Evolutionary conservation across 495 filamentous ascomycete genomes (phyloP).

Genomic region (Pyrenula aspistea): DNA sequence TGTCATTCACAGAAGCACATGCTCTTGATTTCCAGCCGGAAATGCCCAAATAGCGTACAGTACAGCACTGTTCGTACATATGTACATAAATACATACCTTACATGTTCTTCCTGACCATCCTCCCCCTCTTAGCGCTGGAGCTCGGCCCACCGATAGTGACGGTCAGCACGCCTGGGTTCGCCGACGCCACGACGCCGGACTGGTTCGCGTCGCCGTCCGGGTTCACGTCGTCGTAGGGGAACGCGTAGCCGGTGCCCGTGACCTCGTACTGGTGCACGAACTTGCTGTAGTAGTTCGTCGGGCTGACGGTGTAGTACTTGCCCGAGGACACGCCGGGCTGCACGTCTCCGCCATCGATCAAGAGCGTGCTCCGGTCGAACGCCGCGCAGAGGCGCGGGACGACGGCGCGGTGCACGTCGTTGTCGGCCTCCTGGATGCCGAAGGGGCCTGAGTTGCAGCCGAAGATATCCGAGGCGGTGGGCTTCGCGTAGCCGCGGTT

Average conservation of each 20-base stretch:
- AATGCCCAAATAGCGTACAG: no score
- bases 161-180: slow-evolving; percentile 11
- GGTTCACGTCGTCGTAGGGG: slow-evolving; percentile 36
- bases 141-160: slow-evolving; percentile 16
- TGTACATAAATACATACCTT: no score
- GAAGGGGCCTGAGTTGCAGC: slow-evolving; percentile 36
- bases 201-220: slow-evolving; percentile 17
- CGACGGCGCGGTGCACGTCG: slow-evolving; percentile 28
- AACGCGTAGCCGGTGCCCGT: slow-evolving; percentile 33
- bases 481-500: slow-evolving; percentile 27
- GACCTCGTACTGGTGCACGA: slow-evolving; percentile 29
- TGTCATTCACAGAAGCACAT: no score
- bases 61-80: no score
- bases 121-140: no score
- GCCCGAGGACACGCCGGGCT: slow-evolving; percentile 15
- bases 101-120: no score
- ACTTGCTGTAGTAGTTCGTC: slow-evolving; percentile 28
- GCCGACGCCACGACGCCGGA: slow-evolving; percentile 21
- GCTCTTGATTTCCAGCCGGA: no score
- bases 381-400: slow-evolving; percentile 34
- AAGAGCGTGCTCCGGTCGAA: slow-evolving; percentile 29
- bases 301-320: slow-evolving; percentile 17
- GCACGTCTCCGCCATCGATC: slow-evolving; percentile 24
- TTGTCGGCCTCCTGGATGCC: slow-evolving; percentile 20
- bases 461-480: slow-evolving; percentile 26